Base-by-base conservation (phyloP, 1,284 basidiomycete genomes). In the Sporisorium sorghi region DNA sequence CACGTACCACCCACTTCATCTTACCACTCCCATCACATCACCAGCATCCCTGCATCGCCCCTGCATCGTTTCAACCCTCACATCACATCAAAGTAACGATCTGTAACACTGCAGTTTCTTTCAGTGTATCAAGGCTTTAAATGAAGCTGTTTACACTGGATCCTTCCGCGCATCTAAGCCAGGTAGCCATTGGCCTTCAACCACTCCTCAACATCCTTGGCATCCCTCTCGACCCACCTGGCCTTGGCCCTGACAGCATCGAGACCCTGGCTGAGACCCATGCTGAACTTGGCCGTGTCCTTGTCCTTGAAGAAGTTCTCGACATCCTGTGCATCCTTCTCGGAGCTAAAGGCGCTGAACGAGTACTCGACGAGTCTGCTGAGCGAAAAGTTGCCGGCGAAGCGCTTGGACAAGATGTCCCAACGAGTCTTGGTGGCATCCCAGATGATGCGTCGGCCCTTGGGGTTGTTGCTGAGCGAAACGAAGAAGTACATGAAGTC, bases 311-410 rank as follows among this genome's bases (percentile, higher is more conserved):
- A 87, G 87, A 92, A 94, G 4, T 85, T 87, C 54, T 89, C 88
- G 23, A 90, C 88, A 8, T 87, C 87, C 52, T 89, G 85, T 26
- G 89, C 88, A 85, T 97, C 94, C 73, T 90, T 85, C 74, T 90
- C 86, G 19, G 88, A 89, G 19, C 90, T 89, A 66, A 97, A 87
- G 40, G 86, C 85, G 30, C 86, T 85, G 85, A 93, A 89, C 8
- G 90, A 87, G 58, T 86, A 86, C 89, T 83, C 71, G 46, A 85
- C 79, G 24, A 86, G 76, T 33, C 81, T 58, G 28, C 73, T 74
- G 39, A 83, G 77, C 35, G 78, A 81, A 42, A 81, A 82, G 61
- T 80, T 80, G 49, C 81, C 81, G 19, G 67, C 70, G 89, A 91
- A 94, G 89, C 42, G 91, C 90, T 61, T 90, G 87, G 65, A 60